phyloP scores from a whole-genome alignment of 2,329 filamentous ascomycete species.

The Colletotrichum cuscutae region DNA sequence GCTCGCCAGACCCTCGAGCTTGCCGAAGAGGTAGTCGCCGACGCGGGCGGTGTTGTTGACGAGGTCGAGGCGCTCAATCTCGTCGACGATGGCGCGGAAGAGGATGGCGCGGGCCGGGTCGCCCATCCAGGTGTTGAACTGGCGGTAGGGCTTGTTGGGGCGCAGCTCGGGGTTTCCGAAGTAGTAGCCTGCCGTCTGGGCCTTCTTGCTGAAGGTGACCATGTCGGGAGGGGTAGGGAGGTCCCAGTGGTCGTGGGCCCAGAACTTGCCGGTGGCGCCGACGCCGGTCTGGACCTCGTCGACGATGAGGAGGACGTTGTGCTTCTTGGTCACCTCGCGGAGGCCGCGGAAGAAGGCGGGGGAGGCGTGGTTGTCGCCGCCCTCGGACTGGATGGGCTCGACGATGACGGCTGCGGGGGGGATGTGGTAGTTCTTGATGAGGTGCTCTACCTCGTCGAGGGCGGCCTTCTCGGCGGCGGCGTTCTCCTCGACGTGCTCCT shows the following conservation, averaged over 20 bases:
- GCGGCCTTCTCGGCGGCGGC: conserved; percentile 82
- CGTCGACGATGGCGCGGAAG: conserved; percentile 86
- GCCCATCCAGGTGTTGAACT: conserved; percentile 99
- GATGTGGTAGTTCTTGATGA: conserved; percentile 82
- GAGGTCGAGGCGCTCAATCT: conserved; percentile 81
- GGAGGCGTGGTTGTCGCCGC: conserved; percentile 93
- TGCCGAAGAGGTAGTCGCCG: conserved; percentile 80
- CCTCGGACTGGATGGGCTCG: conserved; percentile 93
- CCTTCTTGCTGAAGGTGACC: conserved; percentile 96
- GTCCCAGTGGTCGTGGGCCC: conserved; percentile 96
- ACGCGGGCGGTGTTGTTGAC: conserved; percentile 82
- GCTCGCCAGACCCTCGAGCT: conserved; percentile 73
- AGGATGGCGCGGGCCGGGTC: conserved; percentile 86
- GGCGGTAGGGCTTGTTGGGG: conserved; percentile 92
- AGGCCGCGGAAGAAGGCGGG: conserved; percentile 88
- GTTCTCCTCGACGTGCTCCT: conserved; percentile 83
- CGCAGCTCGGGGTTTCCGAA: conserved; percentile 82
- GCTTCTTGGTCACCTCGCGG: conserved; percentile 80
- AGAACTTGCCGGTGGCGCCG: conserved; percentile 93
- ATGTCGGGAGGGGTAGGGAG: conserved; percentile 85
- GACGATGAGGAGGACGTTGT: conserved; percentile 86
- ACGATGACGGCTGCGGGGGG: conserved; percentile 85
- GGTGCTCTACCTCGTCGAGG: conserved; percentile 83
- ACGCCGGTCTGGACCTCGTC: conserved; percentile 96
- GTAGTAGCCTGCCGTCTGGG: conserved; percentile 93